Evolutionary conservation across 306 rosid species (phyloP), one percentile per base, ranked within the genome.

Genomic region (Acacia confusa): DNA sequence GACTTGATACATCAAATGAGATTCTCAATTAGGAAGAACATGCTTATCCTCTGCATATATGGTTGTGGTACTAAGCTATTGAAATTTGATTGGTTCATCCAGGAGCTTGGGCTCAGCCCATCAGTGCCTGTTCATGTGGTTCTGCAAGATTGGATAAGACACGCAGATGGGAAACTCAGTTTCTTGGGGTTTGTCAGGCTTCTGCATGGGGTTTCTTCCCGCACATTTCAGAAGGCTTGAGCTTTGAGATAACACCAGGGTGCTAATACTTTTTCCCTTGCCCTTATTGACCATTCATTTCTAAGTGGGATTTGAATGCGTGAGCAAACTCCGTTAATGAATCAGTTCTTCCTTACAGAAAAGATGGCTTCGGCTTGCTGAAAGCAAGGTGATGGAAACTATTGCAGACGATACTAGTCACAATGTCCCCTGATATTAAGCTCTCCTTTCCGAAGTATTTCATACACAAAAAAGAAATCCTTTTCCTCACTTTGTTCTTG

Each of bases 71-170:
- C 28, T 74, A 27, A 82, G 44, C 28, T 17, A 13, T 74, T 40
- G 41, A 52, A 63, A 65, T 81, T 66, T 22, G 20, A 17, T 58
- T 5, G 32, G 28, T 41, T 65, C 28, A 70, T 32, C 48, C 82
- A 92, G 97, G 97, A 92, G 77, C 89, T 92, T 11, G 97, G 97
- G 74, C 89, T 92, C 58, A 70, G 92, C 70, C 90, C 94, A 41
- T 89, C 94, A 0, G 90, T 92, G 50, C 92, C 93, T 1, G 90
- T 92, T 70, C 94, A 92, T 38, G 94, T 88, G 20, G 97, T 92
- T 52, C 97, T 92, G 30, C 92, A 92, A 71, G 97, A 92, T 81
- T 92, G 97, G 97, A 87, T 92, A 38, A 78, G 90, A 81, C 97
- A 90, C 72, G 67, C 94, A 0, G 94, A 92, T 72, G 94, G 94